phyloP scores from a whole-genome alignment of 345 rosid genomes.

The Rhizophora apiculata region DNA sequence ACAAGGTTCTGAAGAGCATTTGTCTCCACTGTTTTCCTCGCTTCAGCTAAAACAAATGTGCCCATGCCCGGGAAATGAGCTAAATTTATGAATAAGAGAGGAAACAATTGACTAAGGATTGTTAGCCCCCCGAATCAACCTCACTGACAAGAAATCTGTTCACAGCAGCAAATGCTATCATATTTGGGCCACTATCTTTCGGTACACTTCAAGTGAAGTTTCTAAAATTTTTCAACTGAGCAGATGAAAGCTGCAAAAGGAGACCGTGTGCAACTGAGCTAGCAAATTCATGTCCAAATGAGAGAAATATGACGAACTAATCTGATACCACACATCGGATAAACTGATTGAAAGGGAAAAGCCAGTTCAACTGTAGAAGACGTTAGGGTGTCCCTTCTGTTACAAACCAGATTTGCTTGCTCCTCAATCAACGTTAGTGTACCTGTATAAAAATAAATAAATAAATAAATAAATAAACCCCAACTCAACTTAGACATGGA shows the following conservation, averaged over 20 bases:
- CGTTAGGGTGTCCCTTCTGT: constrained; percentile 53
- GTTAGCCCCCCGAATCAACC: background rate
- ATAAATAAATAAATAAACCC: background rate
- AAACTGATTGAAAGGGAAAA: background rate
- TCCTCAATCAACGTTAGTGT: constrained; percentile 59
- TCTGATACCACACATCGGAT: background rate
- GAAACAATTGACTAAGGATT: background rate
- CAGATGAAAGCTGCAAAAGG: too few species aligned
- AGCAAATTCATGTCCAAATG: too few species aligned
- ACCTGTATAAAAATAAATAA: constrained; percentile 56
- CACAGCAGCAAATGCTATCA: background rate
- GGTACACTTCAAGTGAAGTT: background rate
- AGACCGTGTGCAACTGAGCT: too few species aligned
- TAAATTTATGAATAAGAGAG: background rate
- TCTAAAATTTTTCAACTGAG: too few species aligned
- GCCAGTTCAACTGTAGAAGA: constrained; percentile 40
- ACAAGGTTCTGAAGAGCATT: too few species aligned
- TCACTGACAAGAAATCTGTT: background rate
- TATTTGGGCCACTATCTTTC: background rate
- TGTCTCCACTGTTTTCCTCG: background rate
- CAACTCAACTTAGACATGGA: too few species aligned
- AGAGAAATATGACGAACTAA: too few species aligned
- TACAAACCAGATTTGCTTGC: constrained; percentile 24
- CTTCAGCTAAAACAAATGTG: background rate
- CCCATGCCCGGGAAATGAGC: background rate